Percentiles rank a stretch among this genome's conserved stretches.
These are phyloP conservation scores for Dalbergia cochinchinensis DNA, from an alignment of 306 rosid genomes.

Conservation along the genomic window DNA sequence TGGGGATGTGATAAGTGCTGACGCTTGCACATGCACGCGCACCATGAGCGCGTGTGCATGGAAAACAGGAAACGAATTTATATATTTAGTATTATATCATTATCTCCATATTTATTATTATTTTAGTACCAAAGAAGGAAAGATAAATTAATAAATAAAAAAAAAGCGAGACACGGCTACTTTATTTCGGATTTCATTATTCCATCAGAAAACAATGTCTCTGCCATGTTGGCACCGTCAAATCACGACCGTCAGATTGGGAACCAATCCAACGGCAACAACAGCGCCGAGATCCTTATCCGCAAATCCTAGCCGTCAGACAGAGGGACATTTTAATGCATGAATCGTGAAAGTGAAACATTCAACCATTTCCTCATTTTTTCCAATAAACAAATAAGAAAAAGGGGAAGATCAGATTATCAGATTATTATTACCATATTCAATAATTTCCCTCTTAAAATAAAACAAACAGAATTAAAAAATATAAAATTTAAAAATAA, in stretches of 20 bases:
- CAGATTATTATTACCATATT: constrained; percentile 9
- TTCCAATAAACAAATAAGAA: background rate
- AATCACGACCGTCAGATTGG: constrained; percentile 42
- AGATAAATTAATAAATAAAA: constrained; percentile 1
- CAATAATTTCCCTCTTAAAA: constrained; percentile 40
- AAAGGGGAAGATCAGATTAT: constrained; percentile 34
- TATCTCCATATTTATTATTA: too few relatives aligned
- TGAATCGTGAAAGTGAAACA: constrained; percentile 44
- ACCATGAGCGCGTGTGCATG: constrained; percentile 10
- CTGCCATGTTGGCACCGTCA: constrained; percentile 60
- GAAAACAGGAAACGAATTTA: background rate
- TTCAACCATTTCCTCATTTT: constrained; percentile 30
- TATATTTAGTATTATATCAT: background rate
- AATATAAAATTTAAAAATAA: constrained; percentile 13
- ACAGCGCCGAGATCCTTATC: background rate
- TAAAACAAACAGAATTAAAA: constrained; percentile 41
- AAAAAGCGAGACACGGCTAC: constrained; percentile 52
- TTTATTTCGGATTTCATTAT: constrained; percentile 46
- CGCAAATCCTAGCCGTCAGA: constrained; percentile 40
- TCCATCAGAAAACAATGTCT: constrained; percentile 50
- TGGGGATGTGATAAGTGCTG: constrained; percentile 5
- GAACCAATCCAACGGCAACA: constrained; percentile 13
- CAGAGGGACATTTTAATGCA: background rate
- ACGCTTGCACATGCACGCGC: constrained; percentile 27
- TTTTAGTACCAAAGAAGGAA: constrained; percentile 13